Evolutionary conservation across 1,284 basidiomycete genomes (phyloP), one percentile per base, ranked within the genome.

Genomic region (Irpex sp.): DNA sequence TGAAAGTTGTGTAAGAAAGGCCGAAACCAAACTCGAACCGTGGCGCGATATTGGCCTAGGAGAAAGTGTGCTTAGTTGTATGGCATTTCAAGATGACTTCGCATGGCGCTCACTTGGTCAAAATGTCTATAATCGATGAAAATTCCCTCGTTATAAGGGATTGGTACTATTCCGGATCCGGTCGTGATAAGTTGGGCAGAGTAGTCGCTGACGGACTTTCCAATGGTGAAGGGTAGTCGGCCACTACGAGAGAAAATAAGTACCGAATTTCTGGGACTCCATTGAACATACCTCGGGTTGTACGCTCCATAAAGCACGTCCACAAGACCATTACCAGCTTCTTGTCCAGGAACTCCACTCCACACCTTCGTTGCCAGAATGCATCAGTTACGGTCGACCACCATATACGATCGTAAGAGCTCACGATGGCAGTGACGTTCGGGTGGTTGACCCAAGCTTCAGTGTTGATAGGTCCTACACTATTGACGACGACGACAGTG

Each of bases 1-100:
- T 70, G 75, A 91, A 91, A 0, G 75, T 61, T 5, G 63, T 64
- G 35, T 64, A 75, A 64, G 73, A 82, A 19, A 66, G 48, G 0
- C 82, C 88, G 68, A 82, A 88, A 2, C 88, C 89, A 68, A 88
- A 91, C 63, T 83, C 82, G 67, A 80, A 90, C 28, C 85, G 77
- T 4, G 88, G 87, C 3, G 76, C 73, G 59, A 88, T 83, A 59
- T 79, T 77, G 10, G 78, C 74, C 54, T 72, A 7, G n/a, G 77
- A 0, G 80, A 82, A 0, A 77, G 42, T 60, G 5, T 45, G 1
- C 7, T 33, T 8, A 33, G 33, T 33, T 8, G 4, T 2, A 33
- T 33, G 33, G 8, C 33, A 33, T 33, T 33, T 33, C 33, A 33
- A 33, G 7, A 33, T 33, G 33, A 33, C 33, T 2, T 33, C 33